Conservation (phyloP, 345 rosid species). For the Brassica nigra region DNA sequence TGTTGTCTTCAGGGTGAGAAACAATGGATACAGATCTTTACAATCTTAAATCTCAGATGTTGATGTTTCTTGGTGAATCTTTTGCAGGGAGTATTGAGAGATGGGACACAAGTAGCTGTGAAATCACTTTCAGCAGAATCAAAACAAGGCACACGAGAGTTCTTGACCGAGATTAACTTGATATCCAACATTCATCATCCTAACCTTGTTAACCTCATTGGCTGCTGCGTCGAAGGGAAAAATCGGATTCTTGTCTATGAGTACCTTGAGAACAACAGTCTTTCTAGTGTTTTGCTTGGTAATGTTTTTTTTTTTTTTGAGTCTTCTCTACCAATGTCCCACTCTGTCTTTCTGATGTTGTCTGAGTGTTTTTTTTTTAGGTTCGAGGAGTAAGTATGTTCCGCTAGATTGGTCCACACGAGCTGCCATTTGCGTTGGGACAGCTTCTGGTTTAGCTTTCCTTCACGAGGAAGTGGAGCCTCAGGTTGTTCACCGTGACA, state of each 20-base stretch:
- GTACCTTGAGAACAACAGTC: constrained; percentile 80
- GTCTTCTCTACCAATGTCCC: neutral
- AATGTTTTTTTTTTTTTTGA: neutral
- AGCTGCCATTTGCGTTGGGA: constrained; percentile 77
- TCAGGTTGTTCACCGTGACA: constrained; percentile 90
- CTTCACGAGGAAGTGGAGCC: constrained; percentile 89
- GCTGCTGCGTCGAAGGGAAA: constrained; percentile 71
- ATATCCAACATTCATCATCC: constrained; percentile 76
- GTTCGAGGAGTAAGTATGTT: constrained; percentile 48
- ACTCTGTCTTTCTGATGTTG: neutral
- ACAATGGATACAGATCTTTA: neutral
- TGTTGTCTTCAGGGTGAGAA: constrained; percentile 76
- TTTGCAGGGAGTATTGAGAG: constrained; percentile 60
- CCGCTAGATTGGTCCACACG: constrained; percentile 71
- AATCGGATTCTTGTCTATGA: constrained; percentile 83
- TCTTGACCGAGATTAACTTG: constrained; percentile 70
- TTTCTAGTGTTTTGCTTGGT: constrained; percentile 70
- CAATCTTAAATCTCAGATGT: neutral
- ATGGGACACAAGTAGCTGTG: constrained; percentile 69
- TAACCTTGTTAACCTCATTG: constrained; percentile 83
- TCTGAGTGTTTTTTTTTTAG: constrained; percentile 35
- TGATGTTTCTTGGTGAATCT: neutral
- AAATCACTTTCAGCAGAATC: constrained; percentile 74
- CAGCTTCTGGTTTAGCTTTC: constrained; percentile 78
- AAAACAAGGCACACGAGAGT: constrained; percentile 77